Percentiles rank a stretch among this genome's conserved stretches.
Conservation (phyloP, 306 rosid genomes). For the Prunus kanzakura region DNA sequence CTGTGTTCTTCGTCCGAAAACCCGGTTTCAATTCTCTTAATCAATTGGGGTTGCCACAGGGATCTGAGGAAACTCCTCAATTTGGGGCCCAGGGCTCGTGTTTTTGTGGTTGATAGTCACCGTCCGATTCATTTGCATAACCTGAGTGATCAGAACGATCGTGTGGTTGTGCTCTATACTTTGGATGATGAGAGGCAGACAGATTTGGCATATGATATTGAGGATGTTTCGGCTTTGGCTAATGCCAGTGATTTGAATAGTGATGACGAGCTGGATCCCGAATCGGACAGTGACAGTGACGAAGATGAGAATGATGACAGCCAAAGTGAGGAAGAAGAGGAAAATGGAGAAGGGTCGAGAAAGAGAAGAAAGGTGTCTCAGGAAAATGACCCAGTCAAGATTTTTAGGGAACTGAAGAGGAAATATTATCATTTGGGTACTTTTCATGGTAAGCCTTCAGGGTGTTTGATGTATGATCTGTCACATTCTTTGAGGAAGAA, state of each 20-base stretch:
- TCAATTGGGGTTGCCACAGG: conserved; percentile 87
- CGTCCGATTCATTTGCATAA: conserved; percentile 88
- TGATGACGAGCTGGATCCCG: conserved; percentile 45
- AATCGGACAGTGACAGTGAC: conserved; percentile 36
- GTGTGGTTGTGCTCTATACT: conserved; percentile 73
- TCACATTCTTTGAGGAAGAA: conserved; percentile 77
- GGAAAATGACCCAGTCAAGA: conserved; percentile 52
- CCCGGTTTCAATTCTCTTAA: conserved; percentile 52
- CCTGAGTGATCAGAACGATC: conserved; percentile 60
- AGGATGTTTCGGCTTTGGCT: conserved; percentile 60
- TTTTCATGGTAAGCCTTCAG: conserved; percentile 92
- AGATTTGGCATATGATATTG: conserved; percentile 73
- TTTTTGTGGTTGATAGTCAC: conserved; percentile 85
- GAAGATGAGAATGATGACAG: conserved; percentile 51
- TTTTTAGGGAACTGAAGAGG: conserved; percentile 58
- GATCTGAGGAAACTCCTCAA: conserved; percentile 50
- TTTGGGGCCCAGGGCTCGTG: conserved; percentile 44
- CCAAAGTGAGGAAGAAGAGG: conserved; percentile 48
- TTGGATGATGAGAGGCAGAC: conserved; percentile 76
- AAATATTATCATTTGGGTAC: conserved; percentile 80
- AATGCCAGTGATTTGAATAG: conserved; percentile 57
- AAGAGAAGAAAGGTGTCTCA: conserved; percentile 49
- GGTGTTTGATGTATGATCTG: conserved; percentile 92
- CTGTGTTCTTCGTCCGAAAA: conserved; percentile 36
- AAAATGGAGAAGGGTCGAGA: conserved; percentile 29